Evolutionary conservation across 306 rosid species (phyloP).

Genomic region (Elaeagnus macrophylla): DNA sequence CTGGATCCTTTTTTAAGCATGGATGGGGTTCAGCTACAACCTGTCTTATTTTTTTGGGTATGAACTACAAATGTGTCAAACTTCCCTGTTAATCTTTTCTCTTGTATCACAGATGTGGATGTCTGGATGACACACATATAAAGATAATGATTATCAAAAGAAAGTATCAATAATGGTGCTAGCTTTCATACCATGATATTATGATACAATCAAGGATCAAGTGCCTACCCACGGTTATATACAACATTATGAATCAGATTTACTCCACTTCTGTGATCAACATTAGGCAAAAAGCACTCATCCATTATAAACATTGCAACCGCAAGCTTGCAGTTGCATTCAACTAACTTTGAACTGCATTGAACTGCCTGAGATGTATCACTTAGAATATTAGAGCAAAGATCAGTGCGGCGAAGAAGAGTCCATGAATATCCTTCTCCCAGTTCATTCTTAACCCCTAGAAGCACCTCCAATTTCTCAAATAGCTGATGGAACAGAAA

Average conservation of each 20-base stretch:
- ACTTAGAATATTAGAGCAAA: constrained; percentile 36
- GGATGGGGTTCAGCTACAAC: too few species aligned
- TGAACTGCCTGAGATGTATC: constrained; percentile 37
- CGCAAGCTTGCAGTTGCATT: constrained; percentile 79
- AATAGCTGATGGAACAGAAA: constrained; percentile 50
- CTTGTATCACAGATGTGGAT: neutral
- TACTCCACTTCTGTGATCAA: constrained; percentile 82
- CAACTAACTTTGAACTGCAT: constrained; percentile 64
- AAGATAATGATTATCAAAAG: too few species aligned
- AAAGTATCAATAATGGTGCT: too few species aligned
- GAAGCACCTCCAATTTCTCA: constrained; percentile 52
- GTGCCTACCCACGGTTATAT: constrained; percentile 70
- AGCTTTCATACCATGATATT: too few species aligned
- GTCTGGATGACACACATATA: neutral
- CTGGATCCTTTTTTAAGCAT: too few species aligned
- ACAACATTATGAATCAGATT: constrained; percentile 76
- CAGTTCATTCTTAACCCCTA: constrained; percentile 69
- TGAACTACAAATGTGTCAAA: too few species aligned
- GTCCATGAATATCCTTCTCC: constrained; percentile 85
- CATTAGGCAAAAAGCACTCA: constrained; percentile 86
- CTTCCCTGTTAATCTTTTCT: neutral
- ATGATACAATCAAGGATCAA: constrained; percentile 3
- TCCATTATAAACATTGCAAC: constrained; percentile 78
- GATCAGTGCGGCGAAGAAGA: constrained; percentile 55
- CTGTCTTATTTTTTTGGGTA: too few species aligned